Evolutionary conservation across 495 filamentous ascomycete genomes (phyloP).

Genomic region (Xylaria acuta): DNA sequence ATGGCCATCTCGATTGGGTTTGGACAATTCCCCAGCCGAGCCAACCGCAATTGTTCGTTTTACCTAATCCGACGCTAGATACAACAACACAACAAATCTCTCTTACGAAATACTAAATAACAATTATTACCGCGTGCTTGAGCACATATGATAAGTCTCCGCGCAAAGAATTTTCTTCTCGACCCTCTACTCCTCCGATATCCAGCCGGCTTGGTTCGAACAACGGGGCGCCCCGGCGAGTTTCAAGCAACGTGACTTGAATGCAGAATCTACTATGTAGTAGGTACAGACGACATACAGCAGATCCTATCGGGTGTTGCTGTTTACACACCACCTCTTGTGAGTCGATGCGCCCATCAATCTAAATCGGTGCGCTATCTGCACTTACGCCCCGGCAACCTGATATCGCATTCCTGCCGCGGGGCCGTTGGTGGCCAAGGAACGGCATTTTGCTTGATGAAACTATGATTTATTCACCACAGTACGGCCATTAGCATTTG

Average conservation of each 20-base stretch:
- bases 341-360: background rate
- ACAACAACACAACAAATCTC: background rate
- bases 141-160: constrained; percentile 2
- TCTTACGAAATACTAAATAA: constrained; percentile 16
- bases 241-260: constrained; percentile 3
- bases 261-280: constrained; percentile 1
- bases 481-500: background rate
- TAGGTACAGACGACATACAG: background rate
- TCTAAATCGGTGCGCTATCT: constrained; percentile 9
- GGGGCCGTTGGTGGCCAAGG: background rate
- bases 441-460: background rate
- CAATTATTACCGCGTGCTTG: constrained; percentile 16
- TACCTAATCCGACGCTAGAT: constrained; percentile 45
- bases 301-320: constrained; percentile 12
- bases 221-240: background rate
- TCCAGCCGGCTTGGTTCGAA: background rate
- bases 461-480: background rate
- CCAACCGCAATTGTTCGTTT: constrained; percentile 40
- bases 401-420: background rate
- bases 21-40: constrained; percentile 22
- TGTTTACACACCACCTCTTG: background rate
- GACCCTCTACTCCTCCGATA: background rate
- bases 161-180: constrained; percentile 14
- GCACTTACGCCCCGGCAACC: background rate
- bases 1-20: constrained; percentile 2